Percentiles rank a stretch among this genome's conserved stretches.
phyloP scores from a whole-genome alignment of 2,329 filamentous ascomycete species.

The Sclerotiophoma versabilis region DNA sequence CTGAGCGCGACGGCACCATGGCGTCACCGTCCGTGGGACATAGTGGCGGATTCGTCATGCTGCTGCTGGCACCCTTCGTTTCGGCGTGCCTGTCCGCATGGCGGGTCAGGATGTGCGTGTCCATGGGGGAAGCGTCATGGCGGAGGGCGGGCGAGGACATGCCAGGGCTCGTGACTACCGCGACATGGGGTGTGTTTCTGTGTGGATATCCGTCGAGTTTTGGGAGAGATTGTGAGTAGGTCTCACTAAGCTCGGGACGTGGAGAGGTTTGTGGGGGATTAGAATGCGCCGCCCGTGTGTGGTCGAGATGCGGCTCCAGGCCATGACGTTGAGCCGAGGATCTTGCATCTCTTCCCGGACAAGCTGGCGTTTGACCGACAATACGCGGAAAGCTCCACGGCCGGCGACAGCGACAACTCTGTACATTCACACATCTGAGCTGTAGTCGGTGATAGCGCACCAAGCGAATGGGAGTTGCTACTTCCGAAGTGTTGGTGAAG shows the following conservation, averaged over 20 bases:
- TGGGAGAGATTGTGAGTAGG: background rate
- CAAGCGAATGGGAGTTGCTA: background rate
- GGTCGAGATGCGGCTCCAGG: slow-evolving; percentile 14
- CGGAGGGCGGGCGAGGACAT: slow-evolving; percentile 49
- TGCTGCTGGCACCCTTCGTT: slow-evolving; percentile 22
- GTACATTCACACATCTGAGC: background rate
- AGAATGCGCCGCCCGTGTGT: slow-evolving; percentile 22
- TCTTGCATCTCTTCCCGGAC: slow-evolving; percentile 11
- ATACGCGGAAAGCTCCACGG: slow-evolving; percentile 17
- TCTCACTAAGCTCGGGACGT: slow-evolving; percentile 1
- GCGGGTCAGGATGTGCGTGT: slow-evolving; percentile 41
- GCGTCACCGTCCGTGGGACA: slow-evolving; percentile 62
- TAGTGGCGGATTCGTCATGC: slow-evolving; percentile 46
- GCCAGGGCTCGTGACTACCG: slow-evolving; percentile 34
- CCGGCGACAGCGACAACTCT: background rate
- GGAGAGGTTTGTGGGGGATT: slow-evolving; percentile 15
- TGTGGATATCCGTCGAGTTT: background rate
- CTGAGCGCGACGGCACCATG: slow-evolving; percentile 51
- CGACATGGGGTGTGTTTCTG: slow-evolving; percentile 27
- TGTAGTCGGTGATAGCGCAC: background rate
- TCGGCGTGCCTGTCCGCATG: slow-evolving; percentile 32
- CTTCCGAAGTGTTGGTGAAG: background rate
- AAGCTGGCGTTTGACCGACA: slow-evolving; percentile 15
- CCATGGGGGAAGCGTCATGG: slow-evolving; percentile 48
- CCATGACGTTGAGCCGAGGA: slow-evolving; percentile 23